Evolutionary conservation across 2,329 filamentous ascomycete genomes (phyloP).

Genomic region (Nothomitra cinnamomea): DNA sequence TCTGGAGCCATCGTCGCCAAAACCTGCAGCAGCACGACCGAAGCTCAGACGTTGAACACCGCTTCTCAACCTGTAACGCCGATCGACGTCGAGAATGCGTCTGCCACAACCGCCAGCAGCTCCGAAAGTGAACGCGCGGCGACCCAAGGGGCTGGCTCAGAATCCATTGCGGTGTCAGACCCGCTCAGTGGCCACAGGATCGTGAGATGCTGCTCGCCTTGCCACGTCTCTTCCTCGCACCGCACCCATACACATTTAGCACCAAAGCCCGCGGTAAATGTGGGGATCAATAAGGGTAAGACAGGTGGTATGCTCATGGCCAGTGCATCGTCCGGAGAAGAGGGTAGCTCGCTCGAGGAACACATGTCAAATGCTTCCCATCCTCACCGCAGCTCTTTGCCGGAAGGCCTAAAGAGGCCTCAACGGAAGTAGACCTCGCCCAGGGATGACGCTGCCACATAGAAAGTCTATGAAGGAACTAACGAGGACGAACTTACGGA

Average conservation of each 20-base stretch:
- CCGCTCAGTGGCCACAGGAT: conserved; percentile 46
- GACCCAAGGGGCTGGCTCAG: conserved; percentile 31
- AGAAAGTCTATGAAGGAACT: conserved; percentile 34
- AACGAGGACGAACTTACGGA: conserved; percentile 40
- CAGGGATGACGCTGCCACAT: conserved; percentile 54
- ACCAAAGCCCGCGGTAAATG: conserved; percentile 34
- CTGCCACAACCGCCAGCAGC: conserved; percentile 8
- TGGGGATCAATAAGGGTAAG: conserved; percentile 34
- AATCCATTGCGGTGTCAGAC: conserved; percentile 45
- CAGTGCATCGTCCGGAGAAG: conserved; percentile 57
- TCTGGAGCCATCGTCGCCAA: conserved; percentile 38
- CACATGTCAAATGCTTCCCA: conserved; percentile 32
- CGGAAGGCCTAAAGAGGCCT: conserved; percentile 33
- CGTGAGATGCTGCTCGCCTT: conserved; percentile 73
- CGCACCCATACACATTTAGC: conserved; percentile 41
- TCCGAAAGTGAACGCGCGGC: conserved; percentile 15
- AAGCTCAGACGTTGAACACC: conserved; percentile 19
- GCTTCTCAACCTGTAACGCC: conserved; percentile 27
- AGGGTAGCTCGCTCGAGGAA: conserved; percentile 57
- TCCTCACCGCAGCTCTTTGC: conserved; percentile 34
- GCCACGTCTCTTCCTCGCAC: conserved; percentile 51
- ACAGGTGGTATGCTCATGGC: conserved; percentile 45
- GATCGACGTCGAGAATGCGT: conserved; percentile 3
- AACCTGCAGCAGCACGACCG: neutral
- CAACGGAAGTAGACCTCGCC: conserved; percentile 69